These are phyloP conservation scores for Coleophoma eucalyptorum DNA, from an alignment of 2,329 filamentous ascomycete genomes.

Conservation along the genomic window DNA sequence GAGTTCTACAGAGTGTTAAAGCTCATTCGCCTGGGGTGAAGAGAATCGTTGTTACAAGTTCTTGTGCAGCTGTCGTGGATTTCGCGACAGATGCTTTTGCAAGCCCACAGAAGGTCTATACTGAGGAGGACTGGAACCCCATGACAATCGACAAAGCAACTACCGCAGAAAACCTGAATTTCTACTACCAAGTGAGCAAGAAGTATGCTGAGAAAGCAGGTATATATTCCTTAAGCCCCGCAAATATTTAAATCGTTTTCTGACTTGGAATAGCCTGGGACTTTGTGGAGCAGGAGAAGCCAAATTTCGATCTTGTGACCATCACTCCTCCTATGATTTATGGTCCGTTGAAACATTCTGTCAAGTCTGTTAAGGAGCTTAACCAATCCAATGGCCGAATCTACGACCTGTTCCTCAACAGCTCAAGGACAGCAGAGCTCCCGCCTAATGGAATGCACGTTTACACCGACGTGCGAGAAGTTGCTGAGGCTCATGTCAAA, in stretches of 20 bases:
- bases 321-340: conserved; percentile 60
- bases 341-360: conserved; percentile 57
- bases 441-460: conserved; percentile 37
- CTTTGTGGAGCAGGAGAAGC: conserved; percentile 46
- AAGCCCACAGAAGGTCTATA: conserved; percentile 31
- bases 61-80: conserved; percentile 24
- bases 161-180: conserved; percentile 24
- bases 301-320: conserved; percentile 54
- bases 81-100: conserved; percentile 28
- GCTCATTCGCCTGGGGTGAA: conserved; percentile 56
- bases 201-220: conserved; percentile 59
- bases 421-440: conserved; percentile 46
- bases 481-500: conserved; percentile 58
- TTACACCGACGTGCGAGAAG: conserved; percentile 50
- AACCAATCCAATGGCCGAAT: conserved; percentile 67
- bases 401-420: conserved; percentile 44
- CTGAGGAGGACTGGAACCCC: conserved; percentile 50
- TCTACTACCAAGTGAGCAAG: conserved; percentile 50
- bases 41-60: conserved; percentile 58
- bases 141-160: conserved; percentile 40
- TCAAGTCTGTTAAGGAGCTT: conserved; percentile 54
- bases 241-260: not conserved
- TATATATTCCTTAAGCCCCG: conserved; percentile 3
- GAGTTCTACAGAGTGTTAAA: conserved; percentile 68
- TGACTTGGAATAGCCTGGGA: conserved; percentile 49